These are phyloP conservation scores for Sporothrix dimorphospora DNA, from an alignment of 2,329 filamentous ascomycete genomes.

Conservation along the genomic window DNA sequence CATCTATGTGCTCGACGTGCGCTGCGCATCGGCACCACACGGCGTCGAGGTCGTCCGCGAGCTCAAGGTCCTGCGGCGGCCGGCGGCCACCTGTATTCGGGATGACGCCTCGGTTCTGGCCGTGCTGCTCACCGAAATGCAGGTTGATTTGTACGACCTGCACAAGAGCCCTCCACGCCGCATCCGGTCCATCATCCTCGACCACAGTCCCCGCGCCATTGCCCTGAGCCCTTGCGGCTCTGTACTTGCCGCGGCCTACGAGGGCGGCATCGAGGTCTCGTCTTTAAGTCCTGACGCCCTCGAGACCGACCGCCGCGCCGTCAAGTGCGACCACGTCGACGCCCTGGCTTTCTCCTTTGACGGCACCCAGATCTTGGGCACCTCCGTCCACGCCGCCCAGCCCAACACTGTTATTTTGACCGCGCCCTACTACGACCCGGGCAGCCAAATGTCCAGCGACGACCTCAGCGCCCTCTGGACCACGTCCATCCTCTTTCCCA, in stretches of 20 bases:
- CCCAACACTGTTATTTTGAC: conserved; percentile 76
- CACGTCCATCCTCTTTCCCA: conserved; percentile 81
- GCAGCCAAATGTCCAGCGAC: conserved; percentile 66
- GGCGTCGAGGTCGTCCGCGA: conserved; percentile 71
- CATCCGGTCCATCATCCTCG: conserved; percentile 74
- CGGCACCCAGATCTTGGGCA: conserved; percentile 77
- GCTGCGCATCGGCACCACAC: conserved; percentile 44
- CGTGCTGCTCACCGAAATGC: conserved; percentile 79
- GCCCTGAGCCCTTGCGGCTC: conserved; percentile 79
- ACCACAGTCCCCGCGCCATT: conserved; percentile 77
- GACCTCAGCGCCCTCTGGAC: conserved; percentile 79
- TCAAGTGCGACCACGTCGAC: conserved; percentile 78
- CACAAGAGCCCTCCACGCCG: conserved; percentile 65
- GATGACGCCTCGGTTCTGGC: conserved; percentile 78
- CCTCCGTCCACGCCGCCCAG: conserved; percentile 65
- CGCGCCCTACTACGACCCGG: conserved; percentile 77
- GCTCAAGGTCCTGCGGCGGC: conserved; percentile 76
- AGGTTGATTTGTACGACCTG: conserved; percentile 84
- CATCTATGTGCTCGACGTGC: conserved; percentile 76
- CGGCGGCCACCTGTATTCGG: conserved; percentile 74
- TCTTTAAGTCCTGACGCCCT: conserved; percentile 68
- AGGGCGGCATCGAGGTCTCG: conserved; percentile 86
- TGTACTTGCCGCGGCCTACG: conserved; percentile 81
- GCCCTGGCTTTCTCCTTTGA: conserved; percentile 75
- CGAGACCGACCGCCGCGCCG: conserved; percentile 69